phyloP scores from a whole-genome alignment of 352 stramenopile species.

The Phytophthora uliginosa region DNA sequence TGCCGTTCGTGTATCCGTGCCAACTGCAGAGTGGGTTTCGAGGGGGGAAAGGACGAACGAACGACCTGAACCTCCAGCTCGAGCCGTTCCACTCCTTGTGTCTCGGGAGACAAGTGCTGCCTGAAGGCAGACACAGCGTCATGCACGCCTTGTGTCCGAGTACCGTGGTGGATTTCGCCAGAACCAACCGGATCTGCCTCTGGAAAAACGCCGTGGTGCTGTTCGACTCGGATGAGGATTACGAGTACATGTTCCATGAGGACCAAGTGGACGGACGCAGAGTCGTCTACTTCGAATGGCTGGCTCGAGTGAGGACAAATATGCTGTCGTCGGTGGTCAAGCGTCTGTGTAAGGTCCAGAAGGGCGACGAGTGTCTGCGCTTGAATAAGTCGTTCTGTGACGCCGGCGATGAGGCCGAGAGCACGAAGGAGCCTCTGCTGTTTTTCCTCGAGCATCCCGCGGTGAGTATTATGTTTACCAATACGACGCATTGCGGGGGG shows the following conservation, averaged over 20 bases:
- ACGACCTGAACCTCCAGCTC: not conserved
- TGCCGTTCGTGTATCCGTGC: not conserved
- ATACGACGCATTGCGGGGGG: not conserved
- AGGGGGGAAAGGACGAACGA: not conserved
- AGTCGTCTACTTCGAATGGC: not conserved
- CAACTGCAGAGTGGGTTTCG: not conserved
- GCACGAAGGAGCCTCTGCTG: not conserved
- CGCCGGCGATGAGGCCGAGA: not conserved
- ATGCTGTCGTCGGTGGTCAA: not conserved
- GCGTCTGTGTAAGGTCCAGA: not conserved
- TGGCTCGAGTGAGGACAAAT: not conserved
- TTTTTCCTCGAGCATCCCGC: not conserved
- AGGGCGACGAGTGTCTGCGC: not conserved
- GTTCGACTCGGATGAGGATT: not conserved
- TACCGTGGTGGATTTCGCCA: not conserved
- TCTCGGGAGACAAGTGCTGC: not conserved
- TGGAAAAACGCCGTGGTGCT: not conserved
- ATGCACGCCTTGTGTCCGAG: not conserved
- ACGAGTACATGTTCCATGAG: not conserved
- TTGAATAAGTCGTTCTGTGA: not conserved
- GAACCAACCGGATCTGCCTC: not conserved
- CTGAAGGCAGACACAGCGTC: not conserved
- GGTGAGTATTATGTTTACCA: not conserved
- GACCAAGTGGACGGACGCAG: not conserved
- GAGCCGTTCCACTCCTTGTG: not conserved